A percentile compares a stretch with the other conserved stretches of the same genome.
These are phyloP conservation scores for Verticillium zaregamsianum DNA, from an alignment of 2,329 filamentous ascomycete genomes.

Conservation along the genomic window DNA sequence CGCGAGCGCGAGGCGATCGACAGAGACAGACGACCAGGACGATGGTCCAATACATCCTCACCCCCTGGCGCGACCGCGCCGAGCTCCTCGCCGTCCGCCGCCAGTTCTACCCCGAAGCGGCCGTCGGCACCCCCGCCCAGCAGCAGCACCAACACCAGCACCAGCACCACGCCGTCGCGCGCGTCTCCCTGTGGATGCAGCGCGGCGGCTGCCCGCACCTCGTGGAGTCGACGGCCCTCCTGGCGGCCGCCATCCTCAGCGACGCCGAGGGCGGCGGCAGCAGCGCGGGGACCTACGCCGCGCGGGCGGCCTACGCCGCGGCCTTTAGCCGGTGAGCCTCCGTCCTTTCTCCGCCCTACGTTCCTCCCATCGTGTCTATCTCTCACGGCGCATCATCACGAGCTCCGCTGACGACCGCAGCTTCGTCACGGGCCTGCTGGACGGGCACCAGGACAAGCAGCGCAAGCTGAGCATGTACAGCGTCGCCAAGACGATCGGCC, in stretches of 20 bases:
- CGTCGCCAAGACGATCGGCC: conserved; percentile 61
- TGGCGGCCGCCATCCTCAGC: conserved; percentile 65
- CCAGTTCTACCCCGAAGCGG: conserved; percentile 53
- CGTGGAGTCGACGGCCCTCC: conserved; percentile 72
- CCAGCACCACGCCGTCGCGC: conserved; percentile 41
- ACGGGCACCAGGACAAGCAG: conserved; percentile 65
- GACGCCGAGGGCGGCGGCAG: conserved; percentile 43
- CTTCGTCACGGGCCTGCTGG: conserved; percentile 77
- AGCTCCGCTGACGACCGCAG: conserved; percentile 28
- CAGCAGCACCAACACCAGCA: neutral
- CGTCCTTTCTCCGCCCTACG: neutral
- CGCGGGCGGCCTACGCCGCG: conserved; percentile 66
- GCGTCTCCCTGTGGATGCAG: conserved; percentile 66
- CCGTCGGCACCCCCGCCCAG: conserved; percentile 2
- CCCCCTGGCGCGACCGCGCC: conserved; percentile 63
- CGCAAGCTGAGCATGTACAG: conserved; percentile 70
- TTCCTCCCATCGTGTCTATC: no score
- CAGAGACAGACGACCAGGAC: neutral
- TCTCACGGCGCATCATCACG: neutral
- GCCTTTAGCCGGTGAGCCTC: conserved; percentile 65
- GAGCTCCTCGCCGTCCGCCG: conserved; percentile 64
- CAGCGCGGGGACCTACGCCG: conserved; percentile 50
- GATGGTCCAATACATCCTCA: conserved; percentile 70
- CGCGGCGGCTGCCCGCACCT: conserved; percentile 73
- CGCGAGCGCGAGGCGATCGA: no score